These are phyloP conservation scores for Fusarium kyushuense DNA, from an alignment of 2,329 filamentous ascomycete species.

Conservation along the genomic window DNA sequence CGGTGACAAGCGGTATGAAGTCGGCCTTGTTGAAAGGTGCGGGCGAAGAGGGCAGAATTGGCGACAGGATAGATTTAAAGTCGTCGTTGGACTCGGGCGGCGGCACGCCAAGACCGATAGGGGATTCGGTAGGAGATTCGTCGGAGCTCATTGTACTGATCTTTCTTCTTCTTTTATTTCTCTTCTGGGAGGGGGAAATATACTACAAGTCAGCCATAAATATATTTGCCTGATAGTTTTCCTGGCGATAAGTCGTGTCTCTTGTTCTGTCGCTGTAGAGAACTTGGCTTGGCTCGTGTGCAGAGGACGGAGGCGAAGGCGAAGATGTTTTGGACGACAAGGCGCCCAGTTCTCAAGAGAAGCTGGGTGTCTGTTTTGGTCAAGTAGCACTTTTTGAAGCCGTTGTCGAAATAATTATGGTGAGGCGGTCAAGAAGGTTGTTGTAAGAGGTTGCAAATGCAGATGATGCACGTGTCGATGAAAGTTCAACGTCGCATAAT, in stretches of 20 bases:
- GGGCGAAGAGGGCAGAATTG: conserved; percentile 50
- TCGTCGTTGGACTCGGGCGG: conserved; percentile 40
- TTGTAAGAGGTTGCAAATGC: not conserved
- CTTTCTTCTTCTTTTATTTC: not conserved
- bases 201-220: conserved; percentile 43
- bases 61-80: conserved; percentile 50
- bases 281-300: conserved; percentile 17
- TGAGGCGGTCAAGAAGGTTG: conserved; percentile 13
- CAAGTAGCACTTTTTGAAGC: conserved; percentile 1
- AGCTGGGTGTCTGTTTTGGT: not conserved
- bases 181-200: not conserved
- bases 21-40: conserved; percentile 51
- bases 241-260: not conserved
- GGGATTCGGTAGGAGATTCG: conserved; percentile 36
- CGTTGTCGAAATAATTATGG: conserved; percentile 13
- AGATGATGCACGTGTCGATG: conserved; percentile 6
- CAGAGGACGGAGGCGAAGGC: not conserved
- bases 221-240: conserved; percentile 9
- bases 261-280: not conserved
- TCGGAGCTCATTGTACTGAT: conserved; percentile 48
- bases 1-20: conserved; percentile 78
- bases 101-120: conserved; percentile 40
- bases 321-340: conserved; percentile 24
- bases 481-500: conserved; percentile 29
- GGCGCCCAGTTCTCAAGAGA: conserved; percentile 16